phyloP scores from a whole-genome alignment of 1,139 yeast genomes.

The Pichia sp. region DNA sequence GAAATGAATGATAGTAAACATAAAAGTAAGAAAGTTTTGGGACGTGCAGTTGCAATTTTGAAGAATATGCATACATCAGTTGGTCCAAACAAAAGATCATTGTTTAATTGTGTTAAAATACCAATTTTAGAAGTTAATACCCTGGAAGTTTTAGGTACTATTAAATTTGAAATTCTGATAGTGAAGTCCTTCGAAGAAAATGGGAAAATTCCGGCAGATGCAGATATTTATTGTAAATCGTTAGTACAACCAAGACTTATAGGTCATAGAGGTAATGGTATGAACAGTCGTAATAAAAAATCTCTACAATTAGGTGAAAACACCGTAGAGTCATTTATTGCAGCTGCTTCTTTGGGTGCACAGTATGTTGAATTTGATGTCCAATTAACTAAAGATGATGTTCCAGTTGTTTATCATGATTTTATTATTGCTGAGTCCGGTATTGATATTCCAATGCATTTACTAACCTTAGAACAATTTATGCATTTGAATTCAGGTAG shows the following conservation, averaged over 20 bases:
- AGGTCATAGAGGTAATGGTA: slow-evolving; percentile 96
- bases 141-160: slow-evolving; percentile 68
- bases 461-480: slow-evolving; percentile 84
- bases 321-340: slow-evolving; percentile 90
- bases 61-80: slow-evolving; percentile 60
- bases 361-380: slow-evolving; percentile 95
- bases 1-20: slow-evolving; percentile 36
- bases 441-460: slow-evolving; percentile 94
- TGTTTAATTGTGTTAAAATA: slow-evolving; percentile 61
- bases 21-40: slow-evolving; percentile 46
- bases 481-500: slow-evolving; percentile 46
- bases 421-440: slow-evolving; percentile 95
- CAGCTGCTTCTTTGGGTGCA: slow-evolving; percentile 94
- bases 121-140: slow-evolving; percentile 73
- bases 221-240: slow-evolving; percentile 90
- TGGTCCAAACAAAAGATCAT: slow-evolving; percentile 63
- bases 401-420: slow-evolving; percentile 94
- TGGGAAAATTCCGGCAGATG: slow-evolving; percentile 58
- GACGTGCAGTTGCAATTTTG: slow-evolving; percentile 80
- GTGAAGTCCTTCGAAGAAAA: slow-evolving; percentile 73
- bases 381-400: slow-evolving; percentile 86
- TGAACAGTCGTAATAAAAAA: slow-evolving; percentile 60
- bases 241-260: slow-evolving; percentile 84
- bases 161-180: slow-evolving; percentile 68
- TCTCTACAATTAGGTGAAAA: slow-evolving; percentile 93